Evolutionary conservation across 768 basidiomycete species (phyloP), one percentile per base, ranked within the genome.

Genomic region (Kwoniella dendrophila): DNA sequence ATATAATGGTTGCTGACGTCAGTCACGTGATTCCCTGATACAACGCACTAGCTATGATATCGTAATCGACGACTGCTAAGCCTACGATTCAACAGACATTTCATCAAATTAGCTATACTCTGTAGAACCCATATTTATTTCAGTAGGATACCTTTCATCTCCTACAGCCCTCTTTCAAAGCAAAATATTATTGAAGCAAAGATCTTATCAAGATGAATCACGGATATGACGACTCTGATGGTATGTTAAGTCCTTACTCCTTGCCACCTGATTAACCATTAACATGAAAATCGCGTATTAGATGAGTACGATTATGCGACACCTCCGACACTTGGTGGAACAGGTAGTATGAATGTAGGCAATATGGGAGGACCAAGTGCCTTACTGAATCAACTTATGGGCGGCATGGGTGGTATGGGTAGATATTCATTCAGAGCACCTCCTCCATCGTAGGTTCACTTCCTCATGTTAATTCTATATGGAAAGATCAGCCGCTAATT

Each of bases 211-310:
- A 55, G 29, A 75, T 75, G 74, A 75, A 75, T 51, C 74, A 75
- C 74, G 73, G 68, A 5, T 77, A 76, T 54, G 75, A 78, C 50
- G 77, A 78, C 32, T 73, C 74, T 26, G 73, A 77, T 20, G 77
- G 75, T 70, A 41, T 57, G 69, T 63, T 40, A 27, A 48, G n/a
- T 24, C 47, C 41, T 14, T 24, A 51, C n/a, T 22, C 6, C 32
- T 51, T 51, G 34, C 6, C 43, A 32, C 33, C 29, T 41, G 8
- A 18, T 38, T 18, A 8, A 38, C 8, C 36, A 41, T 43, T 51
- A 51, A 36, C 16, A 18, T 18, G 32, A 14, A 50, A 24, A 26
- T 44, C 11, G 36, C 40, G 5, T 54, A 44, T 30, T 62, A 62
- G 58, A 68, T 29, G 59, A 67, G 14, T 67, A 67, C 54, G 56